phyloP scores from a whole-genome alignment of 495 filamentous ascomycete genomes.

The Talaromyces nanjingensis region DNA sequence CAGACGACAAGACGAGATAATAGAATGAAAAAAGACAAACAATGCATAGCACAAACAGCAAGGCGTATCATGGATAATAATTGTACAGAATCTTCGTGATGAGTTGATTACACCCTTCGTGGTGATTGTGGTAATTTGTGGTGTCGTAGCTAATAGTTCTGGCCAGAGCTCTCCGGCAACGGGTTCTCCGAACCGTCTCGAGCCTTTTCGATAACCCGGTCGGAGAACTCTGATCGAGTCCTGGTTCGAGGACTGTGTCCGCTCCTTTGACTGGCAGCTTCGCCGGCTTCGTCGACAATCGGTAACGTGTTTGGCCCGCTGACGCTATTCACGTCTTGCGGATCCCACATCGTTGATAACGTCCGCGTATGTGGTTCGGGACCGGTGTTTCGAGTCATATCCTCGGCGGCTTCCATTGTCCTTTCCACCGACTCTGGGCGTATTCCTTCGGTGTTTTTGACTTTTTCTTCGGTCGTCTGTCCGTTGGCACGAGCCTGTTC shows the following conservation, averaged over 20 bases:
- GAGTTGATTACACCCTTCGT: not conserved
- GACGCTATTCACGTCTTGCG: slow-evolving; percentile 44
- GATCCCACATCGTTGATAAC: slow-evolving; percentile 45
- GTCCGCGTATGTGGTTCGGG: slow-evolving; percentile 48
- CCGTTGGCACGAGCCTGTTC: slow-evolving; percentile 34
- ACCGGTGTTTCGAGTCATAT: slow-evolving; percentile 47
- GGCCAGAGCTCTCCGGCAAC: not conserved
- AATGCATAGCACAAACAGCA: not conserved
- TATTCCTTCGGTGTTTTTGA: slow-evolving; percentile 32
- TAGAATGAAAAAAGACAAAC: not conserved
- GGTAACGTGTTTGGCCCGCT: slow-evolving; percentile 68
- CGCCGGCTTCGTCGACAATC: slow-evolving; percentile 85
- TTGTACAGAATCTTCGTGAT: not conserved
- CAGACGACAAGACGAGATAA: not conserved
- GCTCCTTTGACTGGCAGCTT: slow-evolving; percentile 53
- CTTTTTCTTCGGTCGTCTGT: slow-evolving; percentile 20
- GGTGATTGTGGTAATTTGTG: not conserved
- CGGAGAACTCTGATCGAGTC: not conserved
- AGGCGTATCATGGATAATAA: slow-evolving; percentile 3
- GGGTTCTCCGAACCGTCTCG: not conserved
- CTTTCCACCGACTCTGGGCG: slow-evolving; percentile 40
- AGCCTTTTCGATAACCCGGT: not conserved
- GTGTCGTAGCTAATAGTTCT: not conserved
- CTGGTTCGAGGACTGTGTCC: not conserved
- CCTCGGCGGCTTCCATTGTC: slow-evolving; percentile 38